A percentile compares a stretch with the other conserved stretches of the same genome.
These are phyloP conservation scores for Tylopilus subfusipes DNA, from an alignment of 768 basidiomycete genomes.

Conservation along the genomic window DNA sequence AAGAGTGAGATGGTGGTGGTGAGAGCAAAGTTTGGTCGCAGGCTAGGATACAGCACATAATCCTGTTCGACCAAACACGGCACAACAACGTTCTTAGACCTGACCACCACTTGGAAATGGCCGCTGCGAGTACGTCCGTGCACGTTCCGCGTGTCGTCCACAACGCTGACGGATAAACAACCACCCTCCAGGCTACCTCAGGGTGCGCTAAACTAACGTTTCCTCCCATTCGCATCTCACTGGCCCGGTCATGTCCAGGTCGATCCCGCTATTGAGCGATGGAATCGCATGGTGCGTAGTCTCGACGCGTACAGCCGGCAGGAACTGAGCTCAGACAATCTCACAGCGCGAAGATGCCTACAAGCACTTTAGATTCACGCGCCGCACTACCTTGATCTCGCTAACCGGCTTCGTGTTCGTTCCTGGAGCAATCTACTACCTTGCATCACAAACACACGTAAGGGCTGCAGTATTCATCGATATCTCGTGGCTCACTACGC, in stretches of 20 bases:
- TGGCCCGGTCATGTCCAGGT: conserved; percentile 16
- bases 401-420: conserved; percentile 62
- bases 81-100: conserved; percentile 27
- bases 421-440: conserved; percentile 52
- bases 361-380: conserved; percentile 78
- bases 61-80: conserved; percentile 24
- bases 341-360: conserved; percentile 80
- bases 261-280: conserved; percentile 63
- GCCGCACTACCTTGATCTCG: conserved; percentile 55
- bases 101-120: conserved; percentile 43
- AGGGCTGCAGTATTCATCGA: conserved; percentile 30
- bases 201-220: conserved; percentile 36
- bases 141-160: neutral
- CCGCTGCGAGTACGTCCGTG: conserved; percentile 55
- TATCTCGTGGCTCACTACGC: conserved; percentile 5
- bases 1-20: conserved; percentile 21
- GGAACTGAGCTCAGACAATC: neutral
- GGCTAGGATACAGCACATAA: neutral
- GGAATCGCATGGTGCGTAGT: conserved; percentile 54
- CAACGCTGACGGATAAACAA: conserved; percentile 18
- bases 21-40: conserved; percentile 15
- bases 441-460: conserved; percentile 39
- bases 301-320: neutral
- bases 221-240: neutral
- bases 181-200: conserved; percentile 47